Conservation (phyloP, 805 yeast species). For the Candida loeiensis region DNA sequence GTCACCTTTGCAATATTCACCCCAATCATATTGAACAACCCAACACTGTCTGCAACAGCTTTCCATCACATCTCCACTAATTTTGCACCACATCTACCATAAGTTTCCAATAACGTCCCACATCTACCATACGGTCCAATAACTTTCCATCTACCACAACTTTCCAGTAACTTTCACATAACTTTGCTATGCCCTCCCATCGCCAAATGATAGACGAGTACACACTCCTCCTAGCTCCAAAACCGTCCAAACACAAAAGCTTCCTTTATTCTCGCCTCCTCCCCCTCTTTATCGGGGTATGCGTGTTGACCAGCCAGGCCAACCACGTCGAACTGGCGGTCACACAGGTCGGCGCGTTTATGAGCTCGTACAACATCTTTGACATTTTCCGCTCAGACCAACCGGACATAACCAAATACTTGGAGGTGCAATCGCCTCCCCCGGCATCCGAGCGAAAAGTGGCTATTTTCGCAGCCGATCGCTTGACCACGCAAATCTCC, state of each 20-base stretch:
- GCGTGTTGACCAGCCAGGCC: not conserved
- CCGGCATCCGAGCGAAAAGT: slow-evolving; percentile 1
- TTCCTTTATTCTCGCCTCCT: not conserved
- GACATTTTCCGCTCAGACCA: not conserved
- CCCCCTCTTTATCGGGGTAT: not conserved
- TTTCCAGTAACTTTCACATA: too few relatives aligned
- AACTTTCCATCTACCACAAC: too few relatives aligned
- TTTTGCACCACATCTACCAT: too few relatives aligned
- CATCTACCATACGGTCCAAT: too few relatives aligned
- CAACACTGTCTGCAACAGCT: too few relatives aligned
- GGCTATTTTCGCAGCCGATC: slow-evolving; percentile 1
- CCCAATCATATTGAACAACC: too few relatives aligned
- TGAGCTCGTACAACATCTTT: not conserved
- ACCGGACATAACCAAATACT: not conserved
- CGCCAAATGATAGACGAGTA: not conserved
- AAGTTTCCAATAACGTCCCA: too few relatives aligned
- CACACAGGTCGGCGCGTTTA: not conserved
- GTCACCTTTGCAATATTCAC: too few relatives aligned
- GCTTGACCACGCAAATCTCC: slow-evolving; percentile 4
- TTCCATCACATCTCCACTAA: too few relatives aligned
- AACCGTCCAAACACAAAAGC: not conserved
- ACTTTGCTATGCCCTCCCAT: too few relatives aligned
- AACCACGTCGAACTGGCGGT: not conserved
- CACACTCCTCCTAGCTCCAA: not conserved
- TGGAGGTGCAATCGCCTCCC: slow-evolving; percentile 6